Percentiles rank a stretch among this genome's conserved stretches.
Conservation (phyloP, 108 stramenopile species). For the Cyclotella choctawhatcheeana region DNA sequence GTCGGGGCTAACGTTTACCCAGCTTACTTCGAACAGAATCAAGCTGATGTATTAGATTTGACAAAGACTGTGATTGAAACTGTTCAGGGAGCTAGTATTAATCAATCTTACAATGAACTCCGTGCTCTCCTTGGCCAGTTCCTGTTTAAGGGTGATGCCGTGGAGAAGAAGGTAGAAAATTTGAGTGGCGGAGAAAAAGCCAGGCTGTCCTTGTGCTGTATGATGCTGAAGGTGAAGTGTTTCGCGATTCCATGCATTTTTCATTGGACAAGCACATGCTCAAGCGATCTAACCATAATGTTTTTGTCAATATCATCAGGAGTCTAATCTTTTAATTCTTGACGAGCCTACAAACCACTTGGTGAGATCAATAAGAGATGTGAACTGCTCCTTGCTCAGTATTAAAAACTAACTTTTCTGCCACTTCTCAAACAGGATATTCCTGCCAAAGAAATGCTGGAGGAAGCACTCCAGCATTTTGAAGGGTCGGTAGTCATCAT, state of each 20-base stretch:
- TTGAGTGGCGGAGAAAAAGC: constrained; percentile 97
- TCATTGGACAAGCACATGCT: neutral
- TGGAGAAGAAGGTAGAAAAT: constrained; percentile 87
- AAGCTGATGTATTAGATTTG: constrained; percentile 92
- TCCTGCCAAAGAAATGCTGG: constrained; percentile 98
- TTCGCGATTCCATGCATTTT: too few species aligned
- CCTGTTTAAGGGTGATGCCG: constrained; percentile 94
- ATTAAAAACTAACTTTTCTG: too few species aligned
- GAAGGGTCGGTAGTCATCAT: constrained; percentile 92
- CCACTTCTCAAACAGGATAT: too few species aligned
- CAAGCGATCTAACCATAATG: neutral
- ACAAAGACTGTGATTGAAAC: constrained; percentile 89
- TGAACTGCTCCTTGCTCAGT: too few species aligned
- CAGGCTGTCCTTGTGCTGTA: constrained; percentile 89
- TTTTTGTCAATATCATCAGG: constrained; percentile 19
- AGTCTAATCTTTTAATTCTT: constrained; percentile 90
- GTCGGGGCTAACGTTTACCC: constrained; percentile 82
- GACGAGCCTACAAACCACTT: constrained; percentile 90
- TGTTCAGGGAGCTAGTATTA: constrained; percentile 75
- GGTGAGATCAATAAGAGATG: too few species aligned
- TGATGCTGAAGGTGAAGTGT: constrained; percentile 85
- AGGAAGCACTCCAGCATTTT: constrained; percentile 96
- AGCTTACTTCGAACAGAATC: constrained; percentile 96
- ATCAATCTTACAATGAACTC: constrained; percentile 90
- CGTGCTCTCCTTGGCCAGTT: constrained; percentile 94